Evolutionary conservation across 768 basidiomycete genomes (phyloP), one percentile per base, ranked within the genome.

Genomic region (Rhizopogon vesiculosus): DNA sequence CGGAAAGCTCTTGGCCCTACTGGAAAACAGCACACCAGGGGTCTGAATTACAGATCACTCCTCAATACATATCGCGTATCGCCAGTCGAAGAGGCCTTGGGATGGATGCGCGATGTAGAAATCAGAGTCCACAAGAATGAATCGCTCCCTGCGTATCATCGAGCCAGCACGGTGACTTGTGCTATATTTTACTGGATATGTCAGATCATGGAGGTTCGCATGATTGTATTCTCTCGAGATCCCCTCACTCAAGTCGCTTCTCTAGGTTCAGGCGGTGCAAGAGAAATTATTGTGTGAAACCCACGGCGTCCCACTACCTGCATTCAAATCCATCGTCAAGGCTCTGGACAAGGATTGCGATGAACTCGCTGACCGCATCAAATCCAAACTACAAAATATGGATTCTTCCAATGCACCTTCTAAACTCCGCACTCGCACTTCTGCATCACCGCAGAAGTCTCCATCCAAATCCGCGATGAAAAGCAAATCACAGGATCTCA

Each of bases 121-220:
- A 58, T 48, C 2, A 60, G 53, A 0, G 51, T 70, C 18, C 61
- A 60, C 5, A 51, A 22, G 1, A 38, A 54, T n/a, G 39, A 58
- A 2, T 28, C 63, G 28, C 33, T 70, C 9, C 65, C 53, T 51
- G 52, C 61, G 10, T 58, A 50, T 25, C 52, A 70, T n/a, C 60
- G 66, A 18, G 41, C 45, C 0, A 50, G 54, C 38, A 56, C 64
- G 15, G 64, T 76, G 22, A 69, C 62, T 41, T 75, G 72, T 44
- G 73, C 72, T 3, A 62, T 80, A 3, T 82, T 79, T 61, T 75
- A 70, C 51, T 82, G 80, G 80, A 69, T 75, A 3, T 77, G 69
- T 48, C 71, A 71, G 41, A 45, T 71, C 39, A 64, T 73, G 33
- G 72, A 74, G 62, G 79, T 79, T 15, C 8, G 22, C 48, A 39